phyloP scores from a whole-genome alignment of 441 rosid species.

The Populus hybrid region DNA sequence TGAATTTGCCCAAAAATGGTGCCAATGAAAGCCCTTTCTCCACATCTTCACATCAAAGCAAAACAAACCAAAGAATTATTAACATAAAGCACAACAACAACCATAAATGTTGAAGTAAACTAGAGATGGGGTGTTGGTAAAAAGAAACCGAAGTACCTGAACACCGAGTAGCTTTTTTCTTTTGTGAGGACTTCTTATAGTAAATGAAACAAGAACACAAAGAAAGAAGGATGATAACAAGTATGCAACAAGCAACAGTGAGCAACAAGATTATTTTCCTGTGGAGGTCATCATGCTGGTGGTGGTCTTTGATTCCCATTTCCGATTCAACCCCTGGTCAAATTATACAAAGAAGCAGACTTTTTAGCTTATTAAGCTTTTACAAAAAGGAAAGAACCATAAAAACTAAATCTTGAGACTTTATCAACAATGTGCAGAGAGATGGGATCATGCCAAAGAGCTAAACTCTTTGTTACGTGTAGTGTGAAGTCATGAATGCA shows the following conservation, averaged over 20 bases:
- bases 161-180: constrained; percentile 37
- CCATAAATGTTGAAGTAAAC: neutral
- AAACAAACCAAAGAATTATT: neutral
- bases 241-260: constrained; percentile 48
- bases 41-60: constrained; percentile 38
- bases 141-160: constrained; percentile 45
- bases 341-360: neutral
- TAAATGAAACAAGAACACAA: constrained; percentile 52
- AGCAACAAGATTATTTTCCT: constrained; percentile 49
- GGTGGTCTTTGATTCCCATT: constrained; percentile 43
- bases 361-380: constrained; percentile 1
- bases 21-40: constrained; percentile 47
- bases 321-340: constrained; percentile 42
- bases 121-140: neutral
- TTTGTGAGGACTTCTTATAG: constrained; percentile 35
- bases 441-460: neutral
- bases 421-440: neutral
- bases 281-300: constrained; percentile 39
- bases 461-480: neutral
- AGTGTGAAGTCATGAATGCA: constrained; percentile 26
- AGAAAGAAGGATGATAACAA: constrained; percentile 34
- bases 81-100: constrained; percentile 14
- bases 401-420: constrained; percentile 1
- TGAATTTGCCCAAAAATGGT: constrained; percentile 52
- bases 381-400: neutral